These are phyloP conservation scores for Pleurotus djamor DNA, from an alignment of 768 basidiomycete genomes.

Conservation along the genomic window DNA sequence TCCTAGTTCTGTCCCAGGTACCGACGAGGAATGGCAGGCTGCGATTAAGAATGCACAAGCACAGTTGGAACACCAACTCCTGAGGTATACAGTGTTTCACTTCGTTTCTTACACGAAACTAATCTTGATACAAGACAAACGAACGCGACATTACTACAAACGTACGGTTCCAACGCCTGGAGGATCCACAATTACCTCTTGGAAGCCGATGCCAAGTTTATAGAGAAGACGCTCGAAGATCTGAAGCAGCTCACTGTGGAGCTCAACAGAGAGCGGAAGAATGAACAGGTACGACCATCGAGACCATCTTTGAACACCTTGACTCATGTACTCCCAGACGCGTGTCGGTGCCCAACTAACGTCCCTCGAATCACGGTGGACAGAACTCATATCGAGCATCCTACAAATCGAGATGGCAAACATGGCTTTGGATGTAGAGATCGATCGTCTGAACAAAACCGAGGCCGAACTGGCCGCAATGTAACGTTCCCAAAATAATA, in stretches of 20 bases:
- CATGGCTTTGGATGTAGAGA: constrained; percentile 80
- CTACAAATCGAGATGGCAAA: constrained; percentile 97
- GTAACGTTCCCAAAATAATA: background rate
- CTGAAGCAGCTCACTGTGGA: constrained; percentile 77
- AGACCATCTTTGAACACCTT: background rate
- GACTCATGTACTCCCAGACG: constrained; percentile 43
- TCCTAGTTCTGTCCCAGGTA: constrained; percentile 58
- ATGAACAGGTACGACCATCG: constrained; percentile 58
- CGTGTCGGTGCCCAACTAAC: constrained; percentile 77
- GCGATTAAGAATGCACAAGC: constrained; percentile 76
- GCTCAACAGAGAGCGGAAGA: constrained; percentile 88
- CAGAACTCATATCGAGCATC: constrained; percentile 85
- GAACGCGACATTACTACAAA: constrained; percentile 80
- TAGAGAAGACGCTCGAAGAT: constrained; percentile 74
- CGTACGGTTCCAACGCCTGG: constrained; percentile 91
- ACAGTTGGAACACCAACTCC: constrained; percentile 82
- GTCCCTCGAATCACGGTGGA: constrained; percentile 86
- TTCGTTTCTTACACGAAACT: too few relatives aligned
- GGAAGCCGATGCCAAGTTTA: constrained; percentile 71
- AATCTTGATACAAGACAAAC: constrained; percentile 52
- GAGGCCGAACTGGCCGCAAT: constrained; percentile 60
- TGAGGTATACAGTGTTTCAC: too few relatives aligned
- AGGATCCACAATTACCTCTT: constrained; percentile 87
- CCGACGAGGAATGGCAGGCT: constrained; percentile 74
- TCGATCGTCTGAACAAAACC: constrained; percentile 54